These are phyloP conservation scores for Neurospora sp. DNA, from an alignment of 495 filamentous ascomycete genomes.

Conservation along the genomic window DNA sequence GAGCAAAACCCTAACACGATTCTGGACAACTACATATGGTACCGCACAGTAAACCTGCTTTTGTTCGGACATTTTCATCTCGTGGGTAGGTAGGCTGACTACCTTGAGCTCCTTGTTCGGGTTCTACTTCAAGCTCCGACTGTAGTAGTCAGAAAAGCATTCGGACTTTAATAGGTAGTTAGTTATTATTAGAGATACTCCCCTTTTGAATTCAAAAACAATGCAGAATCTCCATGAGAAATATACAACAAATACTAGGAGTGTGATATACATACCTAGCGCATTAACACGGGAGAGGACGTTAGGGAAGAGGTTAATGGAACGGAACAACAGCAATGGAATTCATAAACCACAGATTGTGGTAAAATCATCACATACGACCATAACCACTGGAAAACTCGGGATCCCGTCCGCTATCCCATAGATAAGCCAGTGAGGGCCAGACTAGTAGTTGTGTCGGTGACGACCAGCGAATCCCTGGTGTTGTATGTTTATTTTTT, in stretches of 20 bases:
- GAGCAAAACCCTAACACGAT: not conserved
- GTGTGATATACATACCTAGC: not conserved
- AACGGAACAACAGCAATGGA: not conserved
- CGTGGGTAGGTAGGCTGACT: not conserved
- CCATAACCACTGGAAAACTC: constrained; percentile 1
- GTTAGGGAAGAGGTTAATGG: not conserved
- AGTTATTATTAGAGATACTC: not conserved
- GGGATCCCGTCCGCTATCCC: constrained; percentile 44
- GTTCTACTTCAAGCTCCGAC: not conserved
- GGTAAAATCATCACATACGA: not conserved
- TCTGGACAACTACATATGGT: not conserved
- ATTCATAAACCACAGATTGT: not conserved
- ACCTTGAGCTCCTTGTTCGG: not conserved
- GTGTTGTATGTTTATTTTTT: constrained; percentile 33
- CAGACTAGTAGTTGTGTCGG: constrained; percentile 37
- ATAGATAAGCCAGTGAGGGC: constrained; percentile 28
- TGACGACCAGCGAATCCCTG: constrained; percentile 30
- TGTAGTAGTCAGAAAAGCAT: not conserved
- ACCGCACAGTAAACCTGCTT: not conserved
- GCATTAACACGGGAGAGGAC: not conserved
- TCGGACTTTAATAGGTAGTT: not conserved
- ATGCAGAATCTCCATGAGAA: not conserved
- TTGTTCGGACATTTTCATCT: not conserved
- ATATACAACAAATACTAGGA: not conserved
- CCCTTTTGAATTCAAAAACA: not conserved